Evolutionary conservation across 495 filamentous ascomycete species (phyloP).

Genomic region (Aspergillus sclerotiicarbonarius): DNA sequence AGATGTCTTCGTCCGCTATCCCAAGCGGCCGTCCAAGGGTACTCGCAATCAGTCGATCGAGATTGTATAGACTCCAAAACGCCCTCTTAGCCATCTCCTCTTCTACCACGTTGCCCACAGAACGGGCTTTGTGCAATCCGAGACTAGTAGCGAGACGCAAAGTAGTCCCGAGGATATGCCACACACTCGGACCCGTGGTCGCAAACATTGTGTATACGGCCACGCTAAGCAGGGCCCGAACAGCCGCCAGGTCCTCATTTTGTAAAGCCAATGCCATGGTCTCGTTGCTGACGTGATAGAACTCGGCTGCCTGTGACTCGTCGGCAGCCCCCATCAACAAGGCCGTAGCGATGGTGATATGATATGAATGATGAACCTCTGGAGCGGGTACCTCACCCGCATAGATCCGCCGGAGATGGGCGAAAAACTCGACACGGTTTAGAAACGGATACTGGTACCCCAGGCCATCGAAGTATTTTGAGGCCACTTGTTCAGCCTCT

Average conservation of each 20-base stretch:
- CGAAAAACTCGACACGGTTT: slow-evolving; percentile 37
- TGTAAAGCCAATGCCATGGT: slow-evolving; percentile 39
- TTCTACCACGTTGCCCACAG: slow-evolving; percentile 32
- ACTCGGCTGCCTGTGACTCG: slow-evolving; percentile 33
- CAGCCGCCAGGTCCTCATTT: slow-evolving; percentile 42
- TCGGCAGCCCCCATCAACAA: slow-evolving; percentile 40
- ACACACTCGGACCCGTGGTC: slow-evolving; percentile 49
- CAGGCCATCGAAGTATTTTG: slow-evolving; percentile 45
- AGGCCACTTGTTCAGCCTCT: slow-evolving; percentile 37
- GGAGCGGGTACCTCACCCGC: slow-evolving; percentile 34
- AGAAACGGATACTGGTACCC: slow-evolving; percentile 48
- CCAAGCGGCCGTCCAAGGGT: slow-evolving; percentile 50
- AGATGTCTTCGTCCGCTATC: slow-evolving; percentile 52
- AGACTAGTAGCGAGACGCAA: slow-evolving; percentile 49
- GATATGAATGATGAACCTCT: slow-evolving; percentile 40
- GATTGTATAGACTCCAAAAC: slow-evolving; percentile 54
- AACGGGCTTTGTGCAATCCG: slow-evolving; percentile 46
- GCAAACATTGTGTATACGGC: slow-evolving; percentile 52
- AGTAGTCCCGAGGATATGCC: slow-evolving; percentile 51
- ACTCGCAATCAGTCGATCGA: slow-evolving; percentile 51
- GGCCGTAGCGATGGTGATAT: slow-evolving; percentile 43
- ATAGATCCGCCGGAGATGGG: slow-evolving; percentile 40
- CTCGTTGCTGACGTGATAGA: slow-evolving; percentile 42
- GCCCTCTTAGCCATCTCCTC: slow-evolving; percentile 51
- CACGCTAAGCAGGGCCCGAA: slow-evolving; percentile 48